Conservation (phyloP, 2,329 filamentous ascomycete species). For the Malbranchea cinnamomea region DNA sequence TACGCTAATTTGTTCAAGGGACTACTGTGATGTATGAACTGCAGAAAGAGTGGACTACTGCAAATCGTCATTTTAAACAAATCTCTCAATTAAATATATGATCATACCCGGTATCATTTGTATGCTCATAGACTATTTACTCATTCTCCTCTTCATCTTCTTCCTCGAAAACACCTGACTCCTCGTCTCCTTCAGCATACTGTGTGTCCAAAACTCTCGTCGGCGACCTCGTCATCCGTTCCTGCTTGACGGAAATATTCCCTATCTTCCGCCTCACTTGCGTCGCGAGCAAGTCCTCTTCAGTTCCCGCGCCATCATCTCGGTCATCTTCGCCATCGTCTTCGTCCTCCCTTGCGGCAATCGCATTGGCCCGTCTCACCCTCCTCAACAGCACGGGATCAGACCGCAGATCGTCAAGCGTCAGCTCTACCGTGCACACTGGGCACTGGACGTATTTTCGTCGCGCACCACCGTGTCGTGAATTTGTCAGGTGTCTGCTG, state of each 20-base stretch:
- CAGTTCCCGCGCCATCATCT: constrained; percentile 9
- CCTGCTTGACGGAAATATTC: too few relatives aligned
- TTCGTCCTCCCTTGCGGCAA: constrained; percentile 17
- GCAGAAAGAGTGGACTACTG: too few relatives aligned
- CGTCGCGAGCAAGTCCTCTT: constrained; percentile 18
- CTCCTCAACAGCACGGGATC: constrained; percentile 27
- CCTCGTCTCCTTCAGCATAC: constrained; percentile 6
- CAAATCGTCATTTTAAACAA: too few relatives aligned
- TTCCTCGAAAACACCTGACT: constrained; percentile 9
- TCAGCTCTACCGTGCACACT: constrained; percentile 26
- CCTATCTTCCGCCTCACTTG: too few relatives aligned
- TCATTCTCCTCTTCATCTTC: constrained; percentile 6
- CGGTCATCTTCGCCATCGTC: constrained; percentile 13
- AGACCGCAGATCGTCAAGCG: constrained; percentile 22
- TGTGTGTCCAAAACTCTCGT: constrained; percentile 7
- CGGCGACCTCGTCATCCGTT: constrained; percentile 1
- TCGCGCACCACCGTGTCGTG: constrained; percentile 11
- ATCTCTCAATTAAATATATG: too few relatives aligned
- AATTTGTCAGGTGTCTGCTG: constrained; percentile 12
- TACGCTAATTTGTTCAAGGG: too few relatives aligned
- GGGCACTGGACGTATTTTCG: constrained; percentile 24
- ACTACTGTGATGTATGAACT: too few relatives aligned
- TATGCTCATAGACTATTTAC: constrained; percentile 2
- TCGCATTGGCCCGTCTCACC: constrained; percentile 21
- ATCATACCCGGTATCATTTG: too few relatives aligned